Evolutionary conservation across 2,329 filamentous ascomycete species (phyloP), one percentile per base, ranked within the genome.

Genomic region (Remersonia thermophila): DNA sequence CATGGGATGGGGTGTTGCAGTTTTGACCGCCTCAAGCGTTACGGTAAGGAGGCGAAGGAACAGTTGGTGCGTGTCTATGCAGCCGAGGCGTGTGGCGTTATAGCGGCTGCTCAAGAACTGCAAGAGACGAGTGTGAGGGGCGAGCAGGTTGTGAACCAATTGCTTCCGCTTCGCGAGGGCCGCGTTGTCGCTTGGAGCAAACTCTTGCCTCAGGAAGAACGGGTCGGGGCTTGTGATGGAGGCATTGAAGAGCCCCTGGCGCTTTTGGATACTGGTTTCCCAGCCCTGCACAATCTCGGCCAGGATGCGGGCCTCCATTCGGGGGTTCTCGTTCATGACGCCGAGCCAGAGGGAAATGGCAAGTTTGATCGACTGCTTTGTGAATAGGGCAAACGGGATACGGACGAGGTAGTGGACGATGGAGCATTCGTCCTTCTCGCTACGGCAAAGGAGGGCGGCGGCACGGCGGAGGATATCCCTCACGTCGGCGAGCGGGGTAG

Each of bases 291-390:
- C 80, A 49, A 96, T 83, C 54, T 93, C 85, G 35, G 77, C 78
- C 23, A 98, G 62, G 38, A 99, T 76, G 42, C 86, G 78, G 7
- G 89, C 73, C 56, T 94, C 86, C 58, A 95, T 79, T 38, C 74
- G 73, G 3, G 87, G 83, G 51, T 94, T 96, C 56, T 98, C 91
- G 50, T 96, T 91, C 51, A 96, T 93, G 11, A 96, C 83, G 17
- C 91, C 91, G 42, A 95, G 76, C 91, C 91, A 99, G 6, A 98
- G 65, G 3, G 91, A 95, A 26, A 95, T 82, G 5, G 91, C 93
- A 34, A 96, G 74, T 54, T 94, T 93, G 55, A 98, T 91, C 2
- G 87, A 91, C 51, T 93, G 83, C 55, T 93, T 94, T 4, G 82
- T 93, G 55, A 98, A 96, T 32, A 94, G 74, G 28, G 76, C 73